Evolutionary conservation across 176 grass and related monocot genomes (phyloP).

Genomic region (Bolboschoenus planiculmis): DNA sequence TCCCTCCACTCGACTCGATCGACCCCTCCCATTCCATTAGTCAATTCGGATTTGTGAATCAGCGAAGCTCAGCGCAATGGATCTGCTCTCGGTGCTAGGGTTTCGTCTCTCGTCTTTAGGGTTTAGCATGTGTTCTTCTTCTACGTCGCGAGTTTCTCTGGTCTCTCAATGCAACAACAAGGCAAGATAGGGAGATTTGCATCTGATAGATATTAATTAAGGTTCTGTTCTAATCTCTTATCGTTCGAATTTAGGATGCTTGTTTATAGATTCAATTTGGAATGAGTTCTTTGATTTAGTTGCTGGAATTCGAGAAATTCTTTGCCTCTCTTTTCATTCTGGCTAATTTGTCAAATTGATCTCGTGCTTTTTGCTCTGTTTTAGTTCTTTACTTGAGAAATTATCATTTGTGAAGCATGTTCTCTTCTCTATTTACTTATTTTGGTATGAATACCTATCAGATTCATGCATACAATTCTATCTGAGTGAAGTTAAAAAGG

Average conservation of each 20-base stretch:
- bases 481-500: background rate
- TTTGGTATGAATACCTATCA: background rate
- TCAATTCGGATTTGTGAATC: background rate
- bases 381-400: background rate
- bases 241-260: background rate
- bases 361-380: background rate
- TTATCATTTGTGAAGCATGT: background rate
- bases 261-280: background rate
- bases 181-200: slow-evolving; percentile 10
- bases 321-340: background rate
- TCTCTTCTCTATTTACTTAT: slow-evolving; percentile 1
- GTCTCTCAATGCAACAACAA: background rate
- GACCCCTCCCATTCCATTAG: background rate
- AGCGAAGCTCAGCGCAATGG: background rate
- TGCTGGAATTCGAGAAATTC: background rate
- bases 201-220: slow-evolving; percentile 11
- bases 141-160: background rate
- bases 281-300: background rate
- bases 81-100: background rate
- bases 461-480: background rate
- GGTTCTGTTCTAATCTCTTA: background rate
- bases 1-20: slow-evolving; percentile 1
- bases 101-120: background rate
- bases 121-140: background rate
- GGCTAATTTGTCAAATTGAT: background rate